These are phyloP conservation scores for Corymbia citriodora DNA, from an alignment of 441 rosid genomes.

Conservation along the genomic window DNA sequence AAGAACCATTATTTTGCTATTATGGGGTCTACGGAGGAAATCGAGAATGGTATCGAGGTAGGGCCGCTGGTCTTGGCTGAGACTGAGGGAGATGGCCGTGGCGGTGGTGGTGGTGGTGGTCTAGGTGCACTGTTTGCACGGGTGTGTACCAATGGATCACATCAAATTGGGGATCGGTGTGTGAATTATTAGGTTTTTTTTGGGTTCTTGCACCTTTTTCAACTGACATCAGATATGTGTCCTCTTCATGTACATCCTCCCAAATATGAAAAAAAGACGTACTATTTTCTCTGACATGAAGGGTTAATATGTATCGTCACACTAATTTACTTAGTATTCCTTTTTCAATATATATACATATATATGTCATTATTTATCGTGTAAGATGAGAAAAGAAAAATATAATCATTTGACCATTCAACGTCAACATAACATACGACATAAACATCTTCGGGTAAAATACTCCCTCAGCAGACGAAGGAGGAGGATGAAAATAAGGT, in stretches of 20 bases:
- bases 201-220: not conserved
- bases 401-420: not conserved
- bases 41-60: not conserved
- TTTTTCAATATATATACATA: not conserved
- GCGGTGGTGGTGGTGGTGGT: not conserved
- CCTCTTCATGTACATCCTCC: constrained; percentile 19
- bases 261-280: not conserved
- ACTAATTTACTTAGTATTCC: not conserved
- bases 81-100: not conserved
- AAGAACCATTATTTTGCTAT: not conserved
- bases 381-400: not conserved
- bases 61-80: not conserved
- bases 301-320: fast-evolving
- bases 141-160: not conserved
- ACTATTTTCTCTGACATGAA: fast-evolving
- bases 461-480: not conserved
- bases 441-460: not conserved
- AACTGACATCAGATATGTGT: constrained; percentile 7
- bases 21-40: not conserved
- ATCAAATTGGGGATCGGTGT: not conserved
- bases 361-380: not conserved
- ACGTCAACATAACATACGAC: not conserved
- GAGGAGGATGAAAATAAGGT: not conserved
- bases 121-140: not conserved
- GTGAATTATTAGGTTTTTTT: not conserved